Evolutionary conservation across 192 early-diverging fungal genomes (phyloP).

Genomic region (Umbelopsis isabellina): DNA sequence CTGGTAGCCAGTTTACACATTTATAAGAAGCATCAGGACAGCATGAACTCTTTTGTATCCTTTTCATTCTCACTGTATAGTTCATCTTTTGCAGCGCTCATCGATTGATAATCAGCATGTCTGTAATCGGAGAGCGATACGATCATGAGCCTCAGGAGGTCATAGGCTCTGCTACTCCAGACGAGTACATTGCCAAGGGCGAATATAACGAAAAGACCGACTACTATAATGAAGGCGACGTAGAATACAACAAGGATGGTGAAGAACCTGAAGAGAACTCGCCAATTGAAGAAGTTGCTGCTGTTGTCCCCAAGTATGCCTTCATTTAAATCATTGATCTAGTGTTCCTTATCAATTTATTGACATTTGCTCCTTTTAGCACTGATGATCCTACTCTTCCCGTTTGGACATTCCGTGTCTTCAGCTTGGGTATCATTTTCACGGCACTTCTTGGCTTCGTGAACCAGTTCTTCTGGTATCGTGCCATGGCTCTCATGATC

Average conservation of each 20-base stretch:
- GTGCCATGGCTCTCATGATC: constrained; percentile 46
- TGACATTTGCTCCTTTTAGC: constrained; percentile 12
- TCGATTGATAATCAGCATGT: neutral
- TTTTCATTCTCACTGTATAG: no score
- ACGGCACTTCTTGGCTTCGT: constrained; percentile 46
- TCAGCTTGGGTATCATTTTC: constrained; percentile 47
- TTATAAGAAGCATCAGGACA: no score
- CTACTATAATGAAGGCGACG: constrained; percentile 29
- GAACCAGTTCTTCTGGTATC: constrained; percentile 54
- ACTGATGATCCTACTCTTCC: constrained; percentile 55
- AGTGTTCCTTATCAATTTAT: neutral
- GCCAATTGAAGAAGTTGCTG: constrained; percentile 52
- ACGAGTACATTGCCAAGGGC: neutral
- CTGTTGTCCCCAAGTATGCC: constrained; percentile 46
- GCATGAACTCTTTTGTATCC: no score
- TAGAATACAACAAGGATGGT: constrained; percentile 30
- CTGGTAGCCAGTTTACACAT: no score
- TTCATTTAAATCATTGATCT: neutral
- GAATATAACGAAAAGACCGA: constrained; percentile 28
- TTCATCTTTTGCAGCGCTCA: neutral
- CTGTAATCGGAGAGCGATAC: constrained; percentile 10
- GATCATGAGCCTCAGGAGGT: constrained; percentile 11
- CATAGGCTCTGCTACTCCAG: neutral
- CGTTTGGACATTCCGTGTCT: constrained; percentile 57
- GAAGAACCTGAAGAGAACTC: constrained; percentile 45